These are phyloP conservation scores for Cadophora luteo-olivacea DNA, from an alignment of 2,329 filamentous ascomycete species.

Conservation along the genomic window DNA sequence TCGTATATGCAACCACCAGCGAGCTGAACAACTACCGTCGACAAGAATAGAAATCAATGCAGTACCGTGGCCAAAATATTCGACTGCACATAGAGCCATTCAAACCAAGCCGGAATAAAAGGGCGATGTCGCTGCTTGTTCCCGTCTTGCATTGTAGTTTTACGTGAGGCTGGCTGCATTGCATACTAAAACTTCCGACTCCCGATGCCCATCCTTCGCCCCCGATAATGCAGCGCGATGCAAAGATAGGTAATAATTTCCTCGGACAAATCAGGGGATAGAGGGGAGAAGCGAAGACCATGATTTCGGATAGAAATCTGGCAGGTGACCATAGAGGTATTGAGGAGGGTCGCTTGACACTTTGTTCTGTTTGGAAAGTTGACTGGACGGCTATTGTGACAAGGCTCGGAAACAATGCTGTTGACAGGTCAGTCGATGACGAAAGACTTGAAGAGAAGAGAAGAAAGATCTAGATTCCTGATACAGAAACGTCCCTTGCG, in stretches of 20 bases:
- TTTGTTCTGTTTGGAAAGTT: background rate
- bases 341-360: background rate
- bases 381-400: no score
- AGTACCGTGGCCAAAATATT: background rate
- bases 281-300: background rate
- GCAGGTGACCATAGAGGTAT: conserved; percentile 2
- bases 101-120: background rate
- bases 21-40: background rate
- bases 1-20: conserved; percentile 13
- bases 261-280: no score
- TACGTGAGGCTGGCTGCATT: background rate
- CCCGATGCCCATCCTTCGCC: background rate
- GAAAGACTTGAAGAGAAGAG: background rate
- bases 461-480: background rate
- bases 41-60: background rate
- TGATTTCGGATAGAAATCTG: background rate
- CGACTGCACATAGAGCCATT: conserved; percentile 5
- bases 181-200: background rate
- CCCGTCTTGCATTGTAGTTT: conserved; percentile 5
- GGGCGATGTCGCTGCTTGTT: background rate
- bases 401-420: background rate
- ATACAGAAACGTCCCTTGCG: background rate
- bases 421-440: background rate
- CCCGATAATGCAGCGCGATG: background rate
- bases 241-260: background rate